Base-by-base conservation (phyloP, 2,329 filamentous ascomycete genomes). In the Penicillium decumbens region DNA sequence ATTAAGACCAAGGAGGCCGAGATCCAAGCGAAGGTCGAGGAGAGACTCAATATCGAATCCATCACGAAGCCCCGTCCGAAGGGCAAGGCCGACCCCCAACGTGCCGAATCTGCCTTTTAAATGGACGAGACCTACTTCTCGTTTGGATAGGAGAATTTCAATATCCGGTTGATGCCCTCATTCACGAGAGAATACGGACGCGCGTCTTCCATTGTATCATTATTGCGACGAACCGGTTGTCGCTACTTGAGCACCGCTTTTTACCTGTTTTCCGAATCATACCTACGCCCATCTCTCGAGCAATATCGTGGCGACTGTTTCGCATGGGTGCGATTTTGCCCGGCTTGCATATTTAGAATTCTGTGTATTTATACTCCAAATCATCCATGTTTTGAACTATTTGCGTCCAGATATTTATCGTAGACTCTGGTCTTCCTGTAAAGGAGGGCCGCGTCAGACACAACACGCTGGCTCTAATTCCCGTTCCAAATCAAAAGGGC, bases 1-100 rank as follows among this genome's bases (percentile, higher is more conserved):
- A 59, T 73, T 41, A 72, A 74, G 58, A 69, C 71, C 43, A 74
- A 76, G 47, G 58, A 69, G 51, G 61, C 64, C 45, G 63, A 70
- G 50, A 59, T 70, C 33, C 55, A 70, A 50, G 65, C 72, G 40
- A 68, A 72, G 57, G 71, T 66, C 20, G 58, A 66, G 43, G 65
- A 64, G 33, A 54, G 62, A 39, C 60, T 65, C 47, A 65, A 69
- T 47, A 67, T 70, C 53, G 62, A 61, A 49, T 47, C 60, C n/a
- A 24, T 56, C 43, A 69, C 67, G 43, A 68, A 64, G 53, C 67
- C 67, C 52, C 65, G 64, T 37, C 52, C 57, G 32, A 65, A 66
- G 49, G 60, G 62, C 28, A 60, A 41, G 43, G 57, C 28, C 38
- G 55, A 54, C 33, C 43, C 42, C 20, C 54, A 57, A 42, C 38